These are phyloP conservation scores for Apiotrichum veenhuisii DNA, from an alignment of 1,284 basidiomycete species.

Conservation along the genomic window DNA sequence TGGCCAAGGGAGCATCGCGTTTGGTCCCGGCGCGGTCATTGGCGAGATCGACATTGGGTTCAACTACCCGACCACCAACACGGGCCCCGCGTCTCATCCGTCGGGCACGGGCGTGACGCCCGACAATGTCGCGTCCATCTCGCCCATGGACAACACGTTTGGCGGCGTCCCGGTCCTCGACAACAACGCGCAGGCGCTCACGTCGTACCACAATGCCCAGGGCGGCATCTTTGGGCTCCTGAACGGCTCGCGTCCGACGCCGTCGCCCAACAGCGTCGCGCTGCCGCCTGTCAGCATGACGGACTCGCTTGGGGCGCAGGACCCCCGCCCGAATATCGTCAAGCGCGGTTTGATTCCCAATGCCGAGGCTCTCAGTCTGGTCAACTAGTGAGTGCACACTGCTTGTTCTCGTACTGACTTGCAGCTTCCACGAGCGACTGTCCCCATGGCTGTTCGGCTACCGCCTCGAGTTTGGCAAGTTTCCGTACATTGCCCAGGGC, in stretches of 20 bases:
- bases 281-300: neutral
- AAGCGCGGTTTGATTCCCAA: constrained; percentile 31
- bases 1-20: no score
- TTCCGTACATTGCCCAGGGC: constrained; percentile 42
- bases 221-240: constrained; percentile 18
- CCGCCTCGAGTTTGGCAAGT: constrained; percentile 33
- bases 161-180: neutral
- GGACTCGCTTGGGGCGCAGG: constrained; percentile 30
- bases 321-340: constrained; percentile 39
- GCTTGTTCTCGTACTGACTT: neutral
- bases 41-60: constrained; percentile 2
- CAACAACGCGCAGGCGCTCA: neutral
- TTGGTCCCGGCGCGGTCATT: neutral
- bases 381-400: constrained; percentile 33
- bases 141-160: constrained; percentile 8
- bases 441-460: constrained; percentile 41
- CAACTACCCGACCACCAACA: neutral
- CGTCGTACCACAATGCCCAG: neutral
- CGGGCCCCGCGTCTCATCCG: neutral
- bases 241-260: constrained; percentile 6
- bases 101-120: neutral
- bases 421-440: constrained; percentile 37
- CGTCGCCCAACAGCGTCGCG: constrained; percentile 4
- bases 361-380: constrained; percentile 27
- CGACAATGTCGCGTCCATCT: constrained; percentile 10